Percentiles rank a stretch among this genome's conserved stretches.
phyloP scores from a whole-genome alignment of 495 filamentous ascomycete species.

The Daldinia bambusicola region DNA sequence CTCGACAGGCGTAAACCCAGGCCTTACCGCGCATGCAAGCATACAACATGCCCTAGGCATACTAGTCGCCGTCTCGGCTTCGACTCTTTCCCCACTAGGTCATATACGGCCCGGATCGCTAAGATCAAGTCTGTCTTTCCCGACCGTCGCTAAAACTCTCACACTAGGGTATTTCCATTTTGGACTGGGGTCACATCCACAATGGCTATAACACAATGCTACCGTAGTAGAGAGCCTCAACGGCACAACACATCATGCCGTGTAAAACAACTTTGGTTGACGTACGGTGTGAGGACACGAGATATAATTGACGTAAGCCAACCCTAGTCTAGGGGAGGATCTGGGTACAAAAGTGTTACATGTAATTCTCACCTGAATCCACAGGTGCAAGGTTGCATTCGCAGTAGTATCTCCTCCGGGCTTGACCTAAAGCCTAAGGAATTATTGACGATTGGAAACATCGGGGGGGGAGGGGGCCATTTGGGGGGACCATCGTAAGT shows the following conservation, averaged over 20 bases:
- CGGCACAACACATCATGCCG: constrained; percentile 1
- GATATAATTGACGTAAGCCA: background rate
- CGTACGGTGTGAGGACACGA: background rate
- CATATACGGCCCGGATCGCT: background rate
- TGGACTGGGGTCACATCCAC: too few species aligned
- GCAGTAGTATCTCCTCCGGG: background rate
- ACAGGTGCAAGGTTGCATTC: constrained; percentile 9
- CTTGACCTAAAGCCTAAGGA: background rate
- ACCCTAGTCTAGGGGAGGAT: background rate
- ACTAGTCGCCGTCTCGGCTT: background rate
- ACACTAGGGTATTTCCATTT: too few species aligned
- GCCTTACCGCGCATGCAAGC: background rate
- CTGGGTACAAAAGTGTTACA: background rate
- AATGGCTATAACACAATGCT: too few species aligned
- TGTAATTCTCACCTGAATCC: background rate
- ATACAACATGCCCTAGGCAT: background rate
- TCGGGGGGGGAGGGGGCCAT: background rate
- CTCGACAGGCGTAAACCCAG: constrained; percentile 8
- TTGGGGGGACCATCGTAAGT: background rate
- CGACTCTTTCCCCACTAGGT: background rate
- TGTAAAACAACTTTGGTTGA: background rate
- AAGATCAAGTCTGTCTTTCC: background rate
- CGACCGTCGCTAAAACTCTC: background rate
- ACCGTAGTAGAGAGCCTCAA: background rate
- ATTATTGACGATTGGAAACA: background rate